These are phyloP conservation scores for Hypoxylon sp. DNA, from an alignment of 2,329 filamentous ascomycete genomes.

Conservation along the genomic window DNA sequence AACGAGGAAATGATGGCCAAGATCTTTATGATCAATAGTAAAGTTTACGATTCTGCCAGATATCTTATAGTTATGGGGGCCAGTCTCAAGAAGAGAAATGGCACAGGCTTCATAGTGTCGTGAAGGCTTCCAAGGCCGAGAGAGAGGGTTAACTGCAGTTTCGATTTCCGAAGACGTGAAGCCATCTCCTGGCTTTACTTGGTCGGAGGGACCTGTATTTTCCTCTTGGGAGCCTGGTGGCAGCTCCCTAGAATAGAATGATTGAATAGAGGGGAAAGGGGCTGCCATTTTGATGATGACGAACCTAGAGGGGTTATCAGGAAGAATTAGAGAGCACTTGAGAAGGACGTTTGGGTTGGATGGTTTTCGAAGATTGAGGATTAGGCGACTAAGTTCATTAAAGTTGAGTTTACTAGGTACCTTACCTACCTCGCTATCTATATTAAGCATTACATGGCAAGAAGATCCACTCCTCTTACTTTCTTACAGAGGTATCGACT, in stretches of 20 bases:
- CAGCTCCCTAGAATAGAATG: conserved; percentile 47
- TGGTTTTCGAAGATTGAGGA: no score
- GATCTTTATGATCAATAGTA: conserved; percentile 50
- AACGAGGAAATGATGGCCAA: conserved; percentile 62
- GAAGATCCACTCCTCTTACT: no score
- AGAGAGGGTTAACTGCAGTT: conserved; percentile 49
- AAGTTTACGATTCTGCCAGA: conserved; percentile 66
- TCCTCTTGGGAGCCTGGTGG: not conserved
- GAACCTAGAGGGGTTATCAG: no score
- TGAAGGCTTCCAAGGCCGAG: conserved; percentile 51
- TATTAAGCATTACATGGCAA: no score
- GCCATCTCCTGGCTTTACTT: conserved; percentile 54
- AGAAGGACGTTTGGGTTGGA: no score
- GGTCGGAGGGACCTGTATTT: conserved; percentile 18
- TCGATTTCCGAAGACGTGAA: conserved; percentile 60
- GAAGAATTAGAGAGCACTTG: no score
- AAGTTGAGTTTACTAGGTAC: no score
- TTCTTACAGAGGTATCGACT: no score
- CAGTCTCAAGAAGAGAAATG: conserved; percentile 58
- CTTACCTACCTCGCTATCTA: no score
- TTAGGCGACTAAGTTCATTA: no score
- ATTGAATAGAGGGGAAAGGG: conserved; percentile 46
- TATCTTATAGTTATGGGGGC: conserved; percentile 60
- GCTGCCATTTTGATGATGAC: conserved; percentile 33
- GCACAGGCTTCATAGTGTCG: conserved; percentile 56